Evolutionary conservation across 1,139 yeast genomes (phyloP).

Genomic region (Pichiaceae sp.): DNA sequence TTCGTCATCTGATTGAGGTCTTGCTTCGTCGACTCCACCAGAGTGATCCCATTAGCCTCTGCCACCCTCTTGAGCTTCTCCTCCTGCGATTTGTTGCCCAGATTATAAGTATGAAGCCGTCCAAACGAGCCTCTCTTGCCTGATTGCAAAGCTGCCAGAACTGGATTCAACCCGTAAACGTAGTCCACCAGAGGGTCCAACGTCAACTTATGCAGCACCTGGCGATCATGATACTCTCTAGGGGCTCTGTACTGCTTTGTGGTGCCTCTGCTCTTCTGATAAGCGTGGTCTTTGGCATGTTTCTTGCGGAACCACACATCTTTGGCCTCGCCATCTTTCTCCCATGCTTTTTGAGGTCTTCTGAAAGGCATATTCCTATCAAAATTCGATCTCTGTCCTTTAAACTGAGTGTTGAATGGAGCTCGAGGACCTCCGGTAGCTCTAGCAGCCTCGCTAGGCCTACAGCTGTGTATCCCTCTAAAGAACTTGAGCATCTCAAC

Average conservation of each 20-base stretch:
- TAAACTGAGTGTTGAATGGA: slow-evolving; percentile 13
- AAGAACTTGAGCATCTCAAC: neutral
- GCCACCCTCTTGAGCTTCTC: slow-evolving; percentile 34
- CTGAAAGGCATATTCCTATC: slow-evolving; percentile 37
- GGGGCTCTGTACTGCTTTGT: slow-evolving; percentile 6
- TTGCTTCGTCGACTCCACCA: slow-evolving; percentile 33
- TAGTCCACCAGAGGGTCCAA: slow-evolving; percentile 52
- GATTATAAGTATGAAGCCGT: slow-evolving; percentile 41
- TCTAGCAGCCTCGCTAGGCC: slow-evolving; percentile 49
- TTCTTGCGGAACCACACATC: slow-evolving; percentile 46
- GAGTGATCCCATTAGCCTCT: slow-evolving; percentile 20
- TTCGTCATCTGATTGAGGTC: slow-evolving; percentile 54
- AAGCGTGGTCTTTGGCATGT: slow-evolving; percentile 53
- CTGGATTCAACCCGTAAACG: slow-evolving; percentile 71
- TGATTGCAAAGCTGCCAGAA: slow-evolving; percentile 57
- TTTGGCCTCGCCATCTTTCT: slow-evolving; percentile 41
- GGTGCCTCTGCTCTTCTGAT: slow-evolving; percentile 24
- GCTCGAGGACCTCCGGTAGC: slow-evolving; percentile 44
- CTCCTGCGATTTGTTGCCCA: slow-evolving; percentile 21
- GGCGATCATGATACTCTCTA: slow-evolving; percentile 4
- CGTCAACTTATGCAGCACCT: slow-evolving; percentile 4
- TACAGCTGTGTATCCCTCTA: neutral
- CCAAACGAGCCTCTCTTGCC: slow-evolving; percentile 46
- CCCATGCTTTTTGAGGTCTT: slow-evolving; percentile 47
- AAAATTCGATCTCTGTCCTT: slow-evolving; percentile 20